These are phyloP conservation scores for Pseudopyricularia cyperi DNA, from an alignment of 2,329 filamentous ascomycete genomes.

Conservation along the genomic window DNA sequence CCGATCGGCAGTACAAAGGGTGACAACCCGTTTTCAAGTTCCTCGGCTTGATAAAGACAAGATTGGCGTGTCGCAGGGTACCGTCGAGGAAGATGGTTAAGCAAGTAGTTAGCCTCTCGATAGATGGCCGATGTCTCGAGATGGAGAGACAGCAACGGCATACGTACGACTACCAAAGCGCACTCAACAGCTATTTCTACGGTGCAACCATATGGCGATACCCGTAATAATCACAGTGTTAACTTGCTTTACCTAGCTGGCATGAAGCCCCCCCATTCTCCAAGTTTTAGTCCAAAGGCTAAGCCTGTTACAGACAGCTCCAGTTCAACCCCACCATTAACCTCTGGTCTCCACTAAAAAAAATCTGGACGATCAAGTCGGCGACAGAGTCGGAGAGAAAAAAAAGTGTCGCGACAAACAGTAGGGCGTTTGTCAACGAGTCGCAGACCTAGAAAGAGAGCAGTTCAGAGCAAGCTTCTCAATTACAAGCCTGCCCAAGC, in stretches of 20 bases:
- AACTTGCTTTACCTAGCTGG: neutral
- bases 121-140: too few species aligned
- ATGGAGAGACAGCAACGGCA: too few species aligned
- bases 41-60: neutral
- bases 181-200: too few species aligned
- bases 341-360: neutral
- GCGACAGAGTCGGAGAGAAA: neutral
- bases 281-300: neutral
- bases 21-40: too few species aligned
- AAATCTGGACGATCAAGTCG: neutral
- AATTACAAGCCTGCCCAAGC: neutral
- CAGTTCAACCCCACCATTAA: neutral
- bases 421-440: neutral
- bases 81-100: too few species aligned
- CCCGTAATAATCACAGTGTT: too few species aligned
- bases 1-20: too few species aligned
- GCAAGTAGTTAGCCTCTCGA: too few species aligned
- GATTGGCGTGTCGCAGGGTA: neutral
- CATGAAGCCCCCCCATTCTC: neutral
- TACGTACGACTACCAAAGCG: too few species aligned
- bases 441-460: neutral
- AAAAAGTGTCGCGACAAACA: neutral
- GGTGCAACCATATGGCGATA: too few species aligned
- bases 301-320: neutral
- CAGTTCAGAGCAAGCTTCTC: neutral